phyloP scores from a whole-genome alignment of 441 rosid genomes.

The Hypseocharis bilobata region DNA sequence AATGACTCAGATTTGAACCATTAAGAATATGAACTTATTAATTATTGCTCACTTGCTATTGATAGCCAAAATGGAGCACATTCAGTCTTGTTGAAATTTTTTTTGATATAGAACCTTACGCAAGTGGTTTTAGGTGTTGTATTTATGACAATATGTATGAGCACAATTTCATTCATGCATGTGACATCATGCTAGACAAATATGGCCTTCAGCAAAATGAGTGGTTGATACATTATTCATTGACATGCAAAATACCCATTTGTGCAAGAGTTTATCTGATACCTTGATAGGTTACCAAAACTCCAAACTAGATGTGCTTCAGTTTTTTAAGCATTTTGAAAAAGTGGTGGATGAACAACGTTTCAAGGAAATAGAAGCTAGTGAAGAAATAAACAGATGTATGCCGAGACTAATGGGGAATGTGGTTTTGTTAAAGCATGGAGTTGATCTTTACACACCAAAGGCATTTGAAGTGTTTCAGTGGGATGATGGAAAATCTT shows the following conservation, averaged over 20 bases:
- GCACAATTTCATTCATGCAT: conserved; percentile 17
- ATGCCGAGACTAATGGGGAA: conserved; percentile 21
- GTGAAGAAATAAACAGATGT: conserved; percentile 17
- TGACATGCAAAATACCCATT: conserved; percentile 10
- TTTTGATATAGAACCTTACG: neutral
- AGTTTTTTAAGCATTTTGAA: conserved; percentile 23
- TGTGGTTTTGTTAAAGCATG: conserved; percentile 24
- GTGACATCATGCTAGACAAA: conserved; percentile 16
- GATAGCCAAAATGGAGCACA: too few relatives aligned
- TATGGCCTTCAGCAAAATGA: conserved; percentile 17
- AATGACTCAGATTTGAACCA: too few relatives aligned
- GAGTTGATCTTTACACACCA: conserved; percentile 19
- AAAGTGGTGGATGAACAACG: conserved; percentile 21
- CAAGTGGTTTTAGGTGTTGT: conserved; percentile 16
- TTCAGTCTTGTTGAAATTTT: too few relatives aligned
- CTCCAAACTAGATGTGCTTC: conserved; percentile 18
- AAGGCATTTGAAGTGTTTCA: conserved; percentile 25
- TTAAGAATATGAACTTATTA: too few relatives aligned
- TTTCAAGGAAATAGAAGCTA: conserved; percentile 22
- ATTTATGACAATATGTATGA: conserved; percentile 17
- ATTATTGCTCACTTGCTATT: too few relatives aligned
- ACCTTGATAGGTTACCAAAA: conserved; percentile 7
- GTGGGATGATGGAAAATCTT: conserved; percentile 21
- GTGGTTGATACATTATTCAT: conserved; percentile 17
- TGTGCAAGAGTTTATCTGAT: conserved; percentile 18